phyloP scores from a whole-genome alignment of 768 basidiomycete species.

The Coprinopsis marcescibilis region DNA sequence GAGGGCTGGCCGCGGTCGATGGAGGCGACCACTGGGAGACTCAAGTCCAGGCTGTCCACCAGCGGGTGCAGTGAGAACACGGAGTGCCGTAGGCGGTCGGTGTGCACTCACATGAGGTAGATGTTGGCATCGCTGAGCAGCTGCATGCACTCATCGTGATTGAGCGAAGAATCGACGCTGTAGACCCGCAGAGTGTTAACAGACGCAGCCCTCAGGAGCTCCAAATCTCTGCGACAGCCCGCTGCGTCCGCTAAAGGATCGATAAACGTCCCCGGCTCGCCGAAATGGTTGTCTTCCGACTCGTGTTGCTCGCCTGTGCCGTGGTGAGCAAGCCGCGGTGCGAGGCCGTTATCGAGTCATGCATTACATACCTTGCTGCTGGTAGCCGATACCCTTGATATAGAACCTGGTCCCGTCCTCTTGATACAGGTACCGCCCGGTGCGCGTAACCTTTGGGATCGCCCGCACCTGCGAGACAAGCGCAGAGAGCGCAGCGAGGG shows the following conservation, averaged over 20 bases:
- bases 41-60: constrained; percentile 82
- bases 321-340: no score
- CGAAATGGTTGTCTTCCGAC: constrained; percentile 54
- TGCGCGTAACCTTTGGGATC: no score
- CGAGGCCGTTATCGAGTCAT: no score
- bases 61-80: neutral
- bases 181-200: constrained; percentile 85
- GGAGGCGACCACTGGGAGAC: constrained; percentile 81
- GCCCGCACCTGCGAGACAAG: no score
- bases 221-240: constrained; percentile 74
- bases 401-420: no score
- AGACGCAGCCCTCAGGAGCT: constrained; percentile 65
- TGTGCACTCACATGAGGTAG: constrained; percentile 73
- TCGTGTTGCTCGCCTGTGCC: no score
- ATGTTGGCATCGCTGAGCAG: constrained; percentile 74
- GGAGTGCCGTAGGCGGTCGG: no score
- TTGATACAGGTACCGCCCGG: no score
- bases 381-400: no score
- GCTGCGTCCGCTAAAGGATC: constrained; percentile 69
- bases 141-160: constrained; percentile 87
- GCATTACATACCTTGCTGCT: no score
- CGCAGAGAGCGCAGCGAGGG: no score
- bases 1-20: constrained; percentile 66
- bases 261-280: constrained; percentile 67
- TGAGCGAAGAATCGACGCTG: constrained; percentile 73